A percentile compares a stretch with the other conserved stretches of the same genome.
phyloP scores from a whole-genome alignment of 23 red algal species.

The Gracilaria vermiculophylla region DNA sequence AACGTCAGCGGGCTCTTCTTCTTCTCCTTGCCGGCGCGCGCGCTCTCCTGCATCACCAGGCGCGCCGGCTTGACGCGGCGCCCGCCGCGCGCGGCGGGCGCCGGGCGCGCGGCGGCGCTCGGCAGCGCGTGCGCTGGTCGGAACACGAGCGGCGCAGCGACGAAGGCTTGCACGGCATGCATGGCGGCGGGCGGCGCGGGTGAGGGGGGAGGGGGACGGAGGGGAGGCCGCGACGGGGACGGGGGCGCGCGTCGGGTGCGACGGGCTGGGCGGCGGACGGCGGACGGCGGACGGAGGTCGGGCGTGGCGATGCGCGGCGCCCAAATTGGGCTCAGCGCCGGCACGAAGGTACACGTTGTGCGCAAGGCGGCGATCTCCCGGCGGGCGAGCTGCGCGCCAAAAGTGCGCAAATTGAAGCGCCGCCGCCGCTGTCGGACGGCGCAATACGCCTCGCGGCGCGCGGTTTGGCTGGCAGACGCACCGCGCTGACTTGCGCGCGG shows the following conservation, averaged over 20 bases:
- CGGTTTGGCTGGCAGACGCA: not conserved
- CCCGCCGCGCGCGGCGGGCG: not conserved
- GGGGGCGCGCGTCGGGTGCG: not conserved
- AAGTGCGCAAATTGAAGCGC: not conserved
- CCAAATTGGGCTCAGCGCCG: too few species aligned
- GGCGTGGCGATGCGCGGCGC: too few species aligned
- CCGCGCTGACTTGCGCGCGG: too few species aligned
- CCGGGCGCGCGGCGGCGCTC: not conserved
- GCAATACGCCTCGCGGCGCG: too few species aligned
- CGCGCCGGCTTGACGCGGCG: constrained; percentile 26
- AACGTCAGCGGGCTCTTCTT: constrained; percentile 43
- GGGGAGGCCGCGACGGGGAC: not conserved
- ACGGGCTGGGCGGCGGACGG: not conserved
- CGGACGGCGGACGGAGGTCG: not conserved
- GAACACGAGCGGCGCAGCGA: not conserved
- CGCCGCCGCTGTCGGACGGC: not conserved
- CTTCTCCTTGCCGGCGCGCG: constrained; percentile 22
- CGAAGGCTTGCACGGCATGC: not conserved
- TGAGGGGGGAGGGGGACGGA: not conserved
- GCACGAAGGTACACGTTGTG: not conserved
- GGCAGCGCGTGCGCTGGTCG: not conserved
- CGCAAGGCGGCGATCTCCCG: not conserved
- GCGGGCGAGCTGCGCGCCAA: not conserved
- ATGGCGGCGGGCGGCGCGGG: not conserved
- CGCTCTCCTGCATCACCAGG: constrained; percentile 15